Conservation (phyloP, 495 filamentous ascomycete species). For the Tuber microsphaerosporum region DNA sequence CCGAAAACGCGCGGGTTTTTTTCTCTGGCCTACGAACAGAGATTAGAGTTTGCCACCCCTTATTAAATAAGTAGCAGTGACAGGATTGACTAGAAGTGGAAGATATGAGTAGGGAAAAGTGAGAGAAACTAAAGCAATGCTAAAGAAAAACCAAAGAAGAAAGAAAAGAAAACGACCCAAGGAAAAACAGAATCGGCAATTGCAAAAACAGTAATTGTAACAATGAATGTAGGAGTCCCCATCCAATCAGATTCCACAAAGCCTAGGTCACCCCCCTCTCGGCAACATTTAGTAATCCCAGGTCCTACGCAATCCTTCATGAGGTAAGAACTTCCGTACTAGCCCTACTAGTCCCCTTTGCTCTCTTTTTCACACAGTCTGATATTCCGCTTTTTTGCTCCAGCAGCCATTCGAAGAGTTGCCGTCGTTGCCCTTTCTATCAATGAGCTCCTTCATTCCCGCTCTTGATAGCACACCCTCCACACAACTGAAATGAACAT, state of each 20-base stretch:
- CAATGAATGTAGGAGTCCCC: neutral
- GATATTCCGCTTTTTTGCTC: neutral
- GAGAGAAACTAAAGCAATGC: neutral
- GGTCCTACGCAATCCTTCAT: neutral
- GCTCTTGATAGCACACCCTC: conserved; percentile 39
- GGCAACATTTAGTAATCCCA: neutral
- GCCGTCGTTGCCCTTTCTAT: neutral
- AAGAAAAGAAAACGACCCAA: neutral
- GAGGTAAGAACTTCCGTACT: neutral
- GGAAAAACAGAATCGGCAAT: neutral
- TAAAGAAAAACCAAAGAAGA: neutral
- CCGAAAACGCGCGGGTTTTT: neutral
- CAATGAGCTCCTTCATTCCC: conserved; percentile 40
- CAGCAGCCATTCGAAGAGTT: neutral
- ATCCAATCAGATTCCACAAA: neutral
- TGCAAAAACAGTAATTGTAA: neutral
- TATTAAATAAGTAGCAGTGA: neutral
- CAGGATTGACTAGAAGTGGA: neutral
- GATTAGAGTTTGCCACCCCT: neutral
- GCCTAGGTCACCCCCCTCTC: neutral
- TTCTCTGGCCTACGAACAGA: neutral
- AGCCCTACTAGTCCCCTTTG: neutral
- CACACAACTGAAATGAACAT: conserved; percentile 49
- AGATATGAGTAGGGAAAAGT: neutral
- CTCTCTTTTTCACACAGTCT: neutral